A percentile compares a stretch with the other conserved stretches of the same genome.
Conservation (phyloP, 805 yeast genomes). For the Myxozyma kluyveri region DNA sequence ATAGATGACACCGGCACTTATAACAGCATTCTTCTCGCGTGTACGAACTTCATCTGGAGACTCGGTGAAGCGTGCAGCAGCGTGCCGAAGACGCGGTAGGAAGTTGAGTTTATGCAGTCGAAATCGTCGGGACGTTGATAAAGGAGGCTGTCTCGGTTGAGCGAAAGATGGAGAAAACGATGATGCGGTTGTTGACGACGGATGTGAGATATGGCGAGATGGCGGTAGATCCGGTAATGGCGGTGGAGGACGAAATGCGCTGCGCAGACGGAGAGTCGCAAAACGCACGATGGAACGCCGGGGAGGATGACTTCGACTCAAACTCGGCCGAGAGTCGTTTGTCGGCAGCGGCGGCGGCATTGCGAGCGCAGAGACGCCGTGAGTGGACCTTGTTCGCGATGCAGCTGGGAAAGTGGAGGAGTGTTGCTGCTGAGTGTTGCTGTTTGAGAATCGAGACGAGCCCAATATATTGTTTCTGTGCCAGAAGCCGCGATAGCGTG, state of each 20-base stretch:
- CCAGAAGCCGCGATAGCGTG: too few species aligned
- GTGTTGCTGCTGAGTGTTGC: too few species aligned
- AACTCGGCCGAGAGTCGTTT: too few species aligned
- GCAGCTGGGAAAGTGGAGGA: too few species aligned
- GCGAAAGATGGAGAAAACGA: neutral
- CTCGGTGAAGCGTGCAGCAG: slow-evolving; percentile 6
- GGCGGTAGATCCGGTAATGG: neutral
- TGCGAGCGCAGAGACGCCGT: too few species aligned
- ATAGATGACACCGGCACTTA: slow-evolving; percentile 37
- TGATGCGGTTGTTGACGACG: neutral
- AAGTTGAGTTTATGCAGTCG: neutral
- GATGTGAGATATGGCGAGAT: neutral
- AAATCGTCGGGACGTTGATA: neutral
- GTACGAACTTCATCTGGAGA: slow-evolving; percentile 8
- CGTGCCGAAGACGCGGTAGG: slow-evolving; percentile 3
- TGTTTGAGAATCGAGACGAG: too few species aligned
- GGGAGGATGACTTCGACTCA: too few species aligned
- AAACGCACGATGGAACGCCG: neutral
- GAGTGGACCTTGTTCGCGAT: too few species aligned
- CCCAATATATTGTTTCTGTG: too few species aligned
- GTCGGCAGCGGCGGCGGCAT: too few species aligned
- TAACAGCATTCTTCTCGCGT: slow-evolving; percentile 14
- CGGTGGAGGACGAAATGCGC: slow-evolving; percentile 1
- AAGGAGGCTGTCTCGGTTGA: neutral
- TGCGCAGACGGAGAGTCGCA: neutral